Percentiles rank a stretch among this genome's conserved stretches.
These are phyloP conservation scores for Tylopilus plumbeoviolaceoides DNA, from an alignment of 768 basidiomycete species.

Conservation along the genomic window DNA sequence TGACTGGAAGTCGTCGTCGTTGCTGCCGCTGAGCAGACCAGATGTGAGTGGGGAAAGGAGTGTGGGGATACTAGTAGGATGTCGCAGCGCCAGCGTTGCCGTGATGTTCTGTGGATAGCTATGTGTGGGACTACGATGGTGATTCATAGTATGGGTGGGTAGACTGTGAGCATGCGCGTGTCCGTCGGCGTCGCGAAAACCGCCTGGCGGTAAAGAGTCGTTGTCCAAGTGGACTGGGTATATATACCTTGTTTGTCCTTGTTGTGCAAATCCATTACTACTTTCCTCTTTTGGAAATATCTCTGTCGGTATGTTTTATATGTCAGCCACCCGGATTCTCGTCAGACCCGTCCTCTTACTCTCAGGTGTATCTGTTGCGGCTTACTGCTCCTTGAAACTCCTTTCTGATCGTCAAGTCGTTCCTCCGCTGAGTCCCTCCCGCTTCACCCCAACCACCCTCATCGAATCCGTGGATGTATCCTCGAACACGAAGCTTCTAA, in stretches of 20 bases:
- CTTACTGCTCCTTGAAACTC: slow-evolving; percentile 44
- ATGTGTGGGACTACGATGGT: slow-evolving; percentile 21
- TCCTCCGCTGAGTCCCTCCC: slow-evolving; percentile 40
- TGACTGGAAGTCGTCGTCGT: slow-evolving; percentile 23
- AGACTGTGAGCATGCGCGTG: not conserved
- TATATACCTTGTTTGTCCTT: slow-evolving; percentile 19
- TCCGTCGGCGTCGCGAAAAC: slow-evolving; percentile 1
- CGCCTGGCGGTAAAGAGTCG: not conserved
- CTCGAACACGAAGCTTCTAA: slow-evolving; percentile 59
- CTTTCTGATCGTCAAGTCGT: slow-evolving; percentile 47
- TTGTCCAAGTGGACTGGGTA: not conserved
- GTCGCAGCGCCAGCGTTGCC: slow-evolving; percentile 33
- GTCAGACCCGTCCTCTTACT: slow-evolving; percentile 25
- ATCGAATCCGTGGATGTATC: slow-evolving; percentile 50
- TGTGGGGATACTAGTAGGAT: slow-evolving; percentile 16
- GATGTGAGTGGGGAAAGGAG: slow-evolving; percentile 27
- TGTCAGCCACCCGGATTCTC: not conserved
- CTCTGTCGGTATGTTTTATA: slow-evolving; percentile 12
- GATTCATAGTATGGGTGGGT: slow-evolving; percentile 21
- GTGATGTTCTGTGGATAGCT: slow-evolving; percentile 13
- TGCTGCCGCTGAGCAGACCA: slow-evolving; percentile 1
- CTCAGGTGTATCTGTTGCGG: slow-evolving; percentile 37
- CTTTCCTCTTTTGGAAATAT: slow-evolving; percentile 16
- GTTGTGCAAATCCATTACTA: slow-evolving; percentile 18
- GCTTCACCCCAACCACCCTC: slow-evolving; percentile 58